Evolutionary conservation across 1,139 yeast genomes (phyloP), one percentile per base, ranked within the genome.

Genomic region (Suhomyces bribrorum): DNA sequence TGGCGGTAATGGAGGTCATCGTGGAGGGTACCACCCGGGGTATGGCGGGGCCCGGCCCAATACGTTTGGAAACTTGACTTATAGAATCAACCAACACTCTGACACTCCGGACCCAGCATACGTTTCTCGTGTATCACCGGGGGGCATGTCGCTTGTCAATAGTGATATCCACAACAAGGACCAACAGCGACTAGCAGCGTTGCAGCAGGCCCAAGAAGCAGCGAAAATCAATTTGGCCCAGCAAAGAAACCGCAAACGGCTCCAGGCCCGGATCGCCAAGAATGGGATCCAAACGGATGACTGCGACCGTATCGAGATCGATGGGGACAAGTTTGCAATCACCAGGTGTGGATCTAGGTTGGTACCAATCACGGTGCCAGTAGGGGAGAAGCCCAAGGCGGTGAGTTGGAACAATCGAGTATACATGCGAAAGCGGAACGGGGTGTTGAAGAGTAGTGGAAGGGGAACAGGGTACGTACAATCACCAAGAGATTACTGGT

Each of bases 91-190:
- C 9, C 17, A 22, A 5, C 9, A 20, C 11, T 12, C 16, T 17
- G 27, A 18, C 13, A 12, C 27, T 11, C 9, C 29, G 5, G 38
- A 22, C 16, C 8, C 23, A 20, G 30, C 34, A 7, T 66, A 57
- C 41, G 57, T 66, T 5, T 36, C 49, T 5, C 44, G 43, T 7
- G 53, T 55, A 13, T 59, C 70, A 3, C 55, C 57, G 26, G 62
- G 65, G 15, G 72, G 73, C 4, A 57, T 65, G 59, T 54, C 67
- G 5, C 49, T 73, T 14, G 68, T 71, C 3, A 71, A 61, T 38
- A 53, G 61, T 12, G 56, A 52, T 11, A 45, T 66, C 1, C 68
- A 61, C 38, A 62, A 67, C 26, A 52, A 62, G 29, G 69, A 71
- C n/a, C 51, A 53, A 13, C 50, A 53, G 26, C 48, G 45, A 31